Conservation (phyloP, 2,329 filamentous ascomycete genomes). For the Claviceps purpurea region DNA sequence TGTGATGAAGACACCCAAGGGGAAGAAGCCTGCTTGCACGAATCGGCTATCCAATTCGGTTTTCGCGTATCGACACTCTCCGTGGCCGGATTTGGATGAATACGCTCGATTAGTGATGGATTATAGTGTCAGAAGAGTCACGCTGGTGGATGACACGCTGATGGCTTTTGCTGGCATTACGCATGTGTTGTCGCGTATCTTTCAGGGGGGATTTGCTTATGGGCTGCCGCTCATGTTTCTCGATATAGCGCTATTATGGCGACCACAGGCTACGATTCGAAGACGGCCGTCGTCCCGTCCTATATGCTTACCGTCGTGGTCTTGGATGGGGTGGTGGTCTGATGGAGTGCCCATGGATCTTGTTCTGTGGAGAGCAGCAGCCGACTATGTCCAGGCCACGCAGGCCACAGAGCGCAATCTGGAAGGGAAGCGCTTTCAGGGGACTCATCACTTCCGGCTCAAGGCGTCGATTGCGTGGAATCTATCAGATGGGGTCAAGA, state of each 20-base stretch:
- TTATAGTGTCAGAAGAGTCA: conserved; percentile 26
- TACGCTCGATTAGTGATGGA: conserved; percentile 30
- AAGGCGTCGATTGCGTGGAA: conserved; percentile 24
- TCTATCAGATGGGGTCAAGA: conserved; percentile 25
- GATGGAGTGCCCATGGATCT: conserved; percentile 29
- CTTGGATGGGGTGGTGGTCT: conserved; percentile 36
- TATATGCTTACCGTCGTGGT: conserved; percentile 30
- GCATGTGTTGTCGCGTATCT: conserved; percentile 26
- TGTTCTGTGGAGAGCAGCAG: conserved; percentile 27
- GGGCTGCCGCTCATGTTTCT: conserved; percentile 34
- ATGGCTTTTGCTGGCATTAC: conserved; percentile 30
- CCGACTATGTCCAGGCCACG: conserved; percentile 29
- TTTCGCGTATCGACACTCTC: conserved; percentile 25
- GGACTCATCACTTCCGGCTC: conserved; percentile 25
- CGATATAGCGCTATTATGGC: conserved; percentile 31
- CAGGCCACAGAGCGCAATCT: conserved; percentile 17
- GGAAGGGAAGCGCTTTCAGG: conserved; percentile 21
- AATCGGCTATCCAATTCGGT: conserved; percentile 18
- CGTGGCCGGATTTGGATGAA: conserved; percentile 33
- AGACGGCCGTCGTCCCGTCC: conserved; percentile 22
- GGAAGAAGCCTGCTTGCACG: conserved; percentile 19
- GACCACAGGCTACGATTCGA: conserved; percentile 28
- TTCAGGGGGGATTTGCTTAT: conserved; percentile 29
- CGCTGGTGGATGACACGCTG: conserved; percentile 27
- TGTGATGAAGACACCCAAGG: conserved; percentile 18